phyloP scores from a whole-genome alignment of 2,329 filamentous ascomycete genomes.

The Capronia epimyces region DNA sequence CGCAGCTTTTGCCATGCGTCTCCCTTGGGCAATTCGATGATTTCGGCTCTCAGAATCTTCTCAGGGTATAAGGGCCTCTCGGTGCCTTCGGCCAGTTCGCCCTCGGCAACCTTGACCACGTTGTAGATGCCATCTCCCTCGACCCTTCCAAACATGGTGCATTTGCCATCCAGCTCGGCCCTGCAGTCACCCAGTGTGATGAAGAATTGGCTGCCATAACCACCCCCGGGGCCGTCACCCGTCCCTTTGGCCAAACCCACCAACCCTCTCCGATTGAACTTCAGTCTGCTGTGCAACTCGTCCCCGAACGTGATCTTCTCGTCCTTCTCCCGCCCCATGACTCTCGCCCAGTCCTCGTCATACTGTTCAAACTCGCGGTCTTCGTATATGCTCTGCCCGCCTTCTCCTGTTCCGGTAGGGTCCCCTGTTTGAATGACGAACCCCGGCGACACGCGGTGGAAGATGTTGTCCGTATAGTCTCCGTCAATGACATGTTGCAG shows the following conservation, averaged over 20 bases:
- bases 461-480: constrained; percentile 90
- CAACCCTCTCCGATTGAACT: constrained; percentile 85
- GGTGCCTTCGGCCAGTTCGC: constrained; percentile 69
- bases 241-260: constrained; percentile 86
- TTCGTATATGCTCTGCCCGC: constrained; percentile 88
- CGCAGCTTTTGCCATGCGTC: constrained; percentile 36
- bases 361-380: constrained; percentile 48
- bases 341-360: constrained; percentile 47
- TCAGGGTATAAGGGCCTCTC: constrained; percentile 83
- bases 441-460: constrained; percentile 84
- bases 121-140: constrained; percentile 96
- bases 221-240: constrained; percentile 50
- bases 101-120: constrained; percentile 85
- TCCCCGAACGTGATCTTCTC: constrained; percentile 67
- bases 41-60: constrained; percentile 55
- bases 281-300: constrained; percentile 86
- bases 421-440: constrained; percentile 96
- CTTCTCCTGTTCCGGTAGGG: constrained; percentile 70
- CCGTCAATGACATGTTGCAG: constrained; percentile 90
- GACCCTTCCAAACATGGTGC: constrained; percentile 88
- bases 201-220: constrained; percentile 97
- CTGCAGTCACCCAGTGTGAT: constrained; percentile 76
- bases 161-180: constrained; percentile 79
- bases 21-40: constrained; percentile 43
- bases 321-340: constrained; percentile 51